phyloP scores from a whole-genome alignment of 345 rosid genomes.

The Punica granatum region DNA sequence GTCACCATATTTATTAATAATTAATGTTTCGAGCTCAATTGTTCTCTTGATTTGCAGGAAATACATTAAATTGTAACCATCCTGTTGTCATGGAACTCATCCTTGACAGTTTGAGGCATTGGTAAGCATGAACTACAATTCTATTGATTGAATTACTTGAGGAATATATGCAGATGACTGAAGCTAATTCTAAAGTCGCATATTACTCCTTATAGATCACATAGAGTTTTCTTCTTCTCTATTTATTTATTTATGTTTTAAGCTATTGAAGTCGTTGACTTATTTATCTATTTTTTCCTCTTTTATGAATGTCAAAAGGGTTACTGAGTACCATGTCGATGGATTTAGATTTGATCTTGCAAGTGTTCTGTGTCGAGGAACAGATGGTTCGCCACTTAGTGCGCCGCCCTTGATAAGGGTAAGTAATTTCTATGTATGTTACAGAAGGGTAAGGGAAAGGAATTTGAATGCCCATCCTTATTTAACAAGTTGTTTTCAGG shows the following conservation, averaged over 20 bases:
- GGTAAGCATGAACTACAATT: constrained; percentile 36
- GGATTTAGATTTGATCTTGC: constrained; percentile 97
- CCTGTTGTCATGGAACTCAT: constrained; percentile 87
- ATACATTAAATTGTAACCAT: constrained; percentile 85
- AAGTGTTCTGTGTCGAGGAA: constrained; percentile 87
- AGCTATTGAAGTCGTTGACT: not conserved
- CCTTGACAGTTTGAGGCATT: constrained; percentile 87
- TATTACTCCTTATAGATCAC: not conserved
- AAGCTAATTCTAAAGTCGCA: not conserved
- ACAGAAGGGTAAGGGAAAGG: not conserved
- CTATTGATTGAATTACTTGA: not conserved
- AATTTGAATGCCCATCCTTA: not conserved
- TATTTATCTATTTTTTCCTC: not conserved
- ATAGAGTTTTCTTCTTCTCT: not conserved
- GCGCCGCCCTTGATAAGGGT: constrained; percentile 85
- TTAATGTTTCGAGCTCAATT: constrained; percentile 8
- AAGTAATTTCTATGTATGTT: constrained; percentile 9
- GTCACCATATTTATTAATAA: not conserved
- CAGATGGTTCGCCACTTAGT: constrained; percentile 79
- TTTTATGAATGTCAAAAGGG: constrained; percentile 29
- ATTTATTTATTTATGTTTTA: not conserved
- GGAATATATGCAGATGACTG: not conserved
- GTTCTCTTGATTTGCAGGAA: constrained; percentile 48
- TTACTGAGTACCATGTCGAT: constrained; percentile 77
- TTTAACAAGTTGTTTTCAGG: constrained; percentile 30